Evolutionary conservation across 257 asterid species (phyloP).

Genomic region (Coffea canephora): DNA sequence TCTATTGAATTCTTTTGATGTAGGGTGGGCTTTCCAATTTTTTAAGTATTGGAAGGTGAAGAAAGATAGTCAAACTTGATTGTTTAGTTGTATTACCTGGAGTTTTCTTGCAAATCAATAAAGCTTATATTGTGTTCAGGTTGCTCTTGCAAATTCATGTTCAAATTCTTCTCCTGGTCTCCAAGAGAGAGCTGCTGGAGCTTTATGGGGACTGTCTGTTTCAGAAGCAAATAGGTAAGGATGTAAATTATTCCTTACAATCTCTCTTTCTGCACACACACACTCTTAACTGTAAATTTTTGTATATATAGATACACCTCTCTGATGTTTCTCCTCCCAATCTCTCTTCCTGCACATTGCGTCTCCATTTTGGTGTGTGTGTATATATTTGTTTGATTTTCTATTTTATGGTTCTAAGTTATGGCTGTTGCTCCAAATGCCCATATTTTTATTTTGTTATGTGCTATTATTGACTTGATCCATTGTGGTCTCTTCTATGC

Average conservation of each 20-base stretch:
- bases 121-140: constrained; percentile 27
- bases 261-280: neutral
- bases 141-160: constrained; percentile 47
- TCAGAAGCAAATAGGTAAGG: constrained; percentile 81
- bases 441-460: neutral
- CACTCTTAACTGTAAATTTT: neutral
- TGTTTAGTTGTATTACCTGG: neutral
- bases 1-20: neutral
- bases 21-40: neutral
- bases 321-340: neutral
- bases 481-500: neutral
- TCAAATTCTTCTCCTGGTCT: constrained; percentile 47
- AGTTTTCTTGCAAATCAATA: constrained; percentile 2
- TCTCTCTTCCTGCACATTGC: neutral
- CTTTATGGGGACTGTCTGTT: constrained; percentile 51
- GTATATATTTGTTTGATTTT: neutral
- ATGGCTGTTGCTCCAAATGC: neutral
- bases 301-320: neutral
- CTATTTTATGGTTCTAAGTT: neutral
- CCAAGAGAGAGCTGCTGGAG: constrained; percentile 57
- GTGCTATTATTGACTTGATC: neutral
- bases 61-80: neutral
- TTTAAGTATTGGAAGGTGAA: neutral
- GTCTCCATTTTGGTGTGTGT: neutral
- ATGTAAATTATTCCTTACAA: neutral